Evolutionary conservation across 441 rosid species (phyloP).

Genomic region (Populus hybrid): DNA sequence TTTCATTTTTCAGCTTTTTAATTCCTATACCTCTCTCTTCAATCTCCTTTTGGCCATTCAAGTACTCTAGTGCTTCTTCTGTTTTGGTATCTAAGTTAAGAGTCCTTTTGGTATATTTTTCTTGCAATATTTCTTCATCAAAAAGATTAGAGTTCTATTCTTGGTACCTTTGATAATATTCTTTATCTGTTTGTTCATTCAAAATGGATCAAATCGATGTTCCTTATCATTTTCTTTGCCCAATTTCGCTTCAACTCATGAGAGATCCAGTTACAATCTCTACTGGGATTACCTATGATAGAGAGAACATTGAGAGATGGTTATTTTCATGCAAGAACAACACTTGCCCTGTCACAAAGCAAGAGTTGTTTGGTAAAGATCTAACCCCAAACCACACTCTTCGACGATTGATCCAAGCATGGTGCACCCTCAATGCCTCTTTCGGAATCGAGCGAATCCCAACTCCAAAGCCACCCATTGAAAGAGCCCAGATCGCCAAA

Average conservation of each 20-base stretch:
- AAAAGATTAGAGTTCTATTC: no score
- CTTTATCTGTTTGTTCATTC: not conserved
- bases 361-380: slow-evolving; percentile 22
- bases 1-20: slow-evolving; percentile 9
- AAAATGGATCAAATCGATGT: slow-evolving; percentile 44
- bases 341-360: slow-evolving; percentile 59
- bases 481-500: slow-evolving; percentile 33
- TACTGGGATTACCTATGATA: slow-evolving; percentile 61
- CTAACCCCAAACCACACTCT: slow-evolving; percentile 62
- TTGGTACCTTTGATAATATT: no score
- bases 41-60: no score
- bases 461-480: slow-evolving; percentile 44
- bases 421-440: slow-evolving; percentile 54
- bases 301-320: slow-evolving; percentile 54
- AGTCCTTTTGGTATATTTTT: no score
- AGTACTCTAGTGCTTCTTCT: no score
- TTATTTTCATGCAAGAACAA: slow-evolving; percentile 34
- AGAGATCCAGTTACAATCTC: slow-evolving; percentile 57
- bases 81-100: no score
- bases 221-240: slow-evolving; percentile 52
- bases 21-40: not conserved
- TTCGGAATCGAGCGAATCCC: slow-evolving; percentile 47
- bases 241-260: slow-evolving; percentile 67
- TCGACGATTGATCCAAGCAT: slow-evolving; percentile 58
- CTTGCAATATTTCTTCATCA: no score